A percentile compares a stretch with the other conserved stretches of the same genome.
Conservation (phyloP, 768 basidiomycete genomes). For the Russula foetens region DNA sequence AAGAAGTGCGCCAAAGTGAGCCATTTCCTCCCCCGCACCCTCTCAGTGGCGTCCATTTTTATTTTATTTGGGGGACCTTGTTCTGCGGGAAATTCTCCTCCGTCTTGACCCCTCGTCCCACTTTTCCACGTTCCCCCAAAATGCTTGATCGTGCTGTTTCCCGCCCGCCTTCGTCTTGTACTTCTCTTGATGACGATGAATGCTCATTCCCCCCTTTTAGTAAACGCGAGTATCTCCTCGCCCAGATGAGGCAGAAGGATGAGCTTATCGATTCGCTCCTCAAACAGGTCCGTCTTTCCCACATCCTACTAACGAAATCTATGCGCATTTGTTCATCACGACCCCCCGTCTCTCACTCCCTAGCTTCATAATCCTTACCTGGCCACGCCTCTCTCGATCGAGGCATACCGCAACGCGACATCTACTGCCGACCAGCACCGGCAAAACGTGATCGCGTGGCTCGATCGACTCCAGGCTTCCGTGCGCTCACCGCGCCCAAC, state of each 20-base stretch:
- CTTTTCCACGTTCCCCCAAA: background rate
- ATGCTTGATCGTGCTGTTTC: background rate
- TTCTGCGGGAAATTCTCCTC: constrained; percentile 21
- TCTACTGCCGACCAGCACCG: constrained; percentile 68
- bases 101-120: constrained; percentile 30
- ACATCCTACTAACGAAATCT: background rate
- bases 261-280: constrained; percentile 76
- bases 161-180: background rate
- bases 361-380: constrained; percentile 76
- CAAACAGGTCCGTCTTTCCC: constrained; percentile 50
- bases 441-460: constrained; percentile 62
- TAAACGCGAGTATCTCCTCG: constrained; percentile 79
- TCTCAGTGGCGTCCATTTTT: background rate
- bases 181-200: constrained; percentile 20
- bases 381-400: constrained; percentile 72
- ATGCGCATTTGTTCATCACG: background rate
- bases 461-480: constrained; percentile 59
- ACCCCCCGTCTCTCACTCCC: background rate
- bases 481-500: constrained; percentile 41
- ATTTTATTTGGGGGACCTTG: background rate
- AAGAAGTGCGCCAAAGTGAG: constrained; percentile 75
- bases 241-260: constrained; percentile 84
- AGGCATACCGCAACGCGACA: constrained; percentile 70
- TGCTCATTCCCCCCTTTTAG: constrained; percentile 35
- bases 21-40: constrained; percentile 24